Evolutionary conservation across 805 yeast genomes (phyloP).

Genomic region (Lachancea lanzarotensis): DNA sequence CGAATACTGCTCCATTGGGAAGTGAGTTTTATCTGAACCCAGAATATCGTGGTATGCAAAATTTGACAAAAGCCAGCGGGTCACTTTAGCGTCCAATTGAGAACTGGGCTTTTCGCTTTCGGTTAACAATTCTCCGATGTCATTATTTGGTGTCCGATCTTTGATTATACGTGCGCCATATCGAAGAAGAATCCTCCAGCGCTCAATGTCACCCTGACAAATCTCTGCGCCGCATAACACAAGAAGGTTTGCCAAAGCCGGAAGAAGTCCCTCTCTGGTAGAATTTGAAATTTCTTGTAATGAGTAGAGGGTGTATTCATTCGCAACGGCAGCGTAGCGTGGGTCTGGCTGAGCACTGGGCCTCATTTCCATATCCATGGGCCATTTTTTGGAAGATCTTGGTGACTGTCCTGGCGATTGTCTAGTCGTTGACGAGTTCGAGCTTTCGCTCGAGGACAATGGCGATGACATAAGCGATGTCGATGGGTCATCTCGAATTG

Average conservation of each 20-base stretch:
- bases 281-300: slow-evolving; percentile 10
- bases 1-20: slow-evolving; percentile 55
- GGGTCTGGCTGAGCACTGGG: neutral
- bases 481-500: too few species aligned
- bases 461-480: neutral
- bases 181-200: slow-evolving; percentile 63
- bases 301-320: slow-evolving; percentile 18
- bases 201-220: slow-evolving; percentile 71
- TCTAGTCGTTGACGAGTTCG: neutral
- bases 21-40: slow-evolving; percentile 61
- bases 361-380: neutral
- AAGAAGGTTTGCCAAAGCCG: slow-evolving; percentile 51
- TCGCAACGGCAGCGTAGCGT: slow-evolving; percentile 16
- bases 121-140: slow-evolving; percentile 7
- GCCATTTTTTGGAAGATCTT: neutral
- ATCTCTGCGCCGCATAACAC: slow-evolving; percentile 75
- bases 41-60: slow-evolving; percentile 77
- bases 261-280: slow-evolving; percentile 8
- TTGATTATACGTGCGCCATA: slow-evolving; percentile 60
- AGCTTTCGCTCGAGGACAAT: neutral
- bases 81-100: slow-evolving; percentile 10
- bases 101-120: slow-evolving; percentile 3
- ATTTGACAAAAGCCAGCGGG: slow-evolving; percentile 63
- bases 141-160: slow-evolving; percentile 39
- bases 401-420: neutral